These are phyloP conservation scores for Hypsizygus ulmarius DNA, from an alignment of 1,284 basidiomycete species.

Conservation along the genomic window DNA sequence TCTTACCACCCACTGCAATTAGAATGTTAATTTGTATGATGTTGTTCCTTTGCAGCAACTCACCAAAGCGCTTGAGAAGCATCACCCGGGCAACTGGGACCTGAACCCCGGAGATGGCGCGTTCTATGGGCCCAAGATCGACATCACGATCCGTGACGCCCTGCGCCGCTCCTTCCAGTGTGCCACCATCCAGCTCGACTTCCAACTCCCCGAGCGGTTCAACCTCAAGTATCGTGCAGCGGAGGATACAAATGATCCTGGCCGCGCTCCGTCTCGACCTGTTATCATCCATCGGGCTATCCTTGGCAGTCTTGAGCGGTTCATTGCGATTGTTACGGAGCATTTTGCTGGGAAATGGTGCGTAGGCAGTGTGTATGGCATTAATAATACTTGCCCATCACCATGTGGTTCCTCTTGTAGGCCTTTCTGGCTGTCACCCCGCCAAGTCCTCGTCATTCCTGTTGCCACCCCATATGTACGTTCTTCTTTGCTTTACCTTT, in stretches of 20 bases:
- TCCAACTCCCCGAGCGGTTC: constrained; percentile 98
- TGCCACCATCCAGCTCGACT: constrained; percentile 98
- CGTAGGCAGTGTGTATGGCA: constrained; percentile 20
- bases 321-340: constrained; percentile 97
- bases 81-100: constrained; percentile 90
- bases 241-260: constrained; percentile 57
- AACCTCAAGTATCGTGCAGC: constrained; percentile 89
- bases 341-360: constrained; percentile 98
- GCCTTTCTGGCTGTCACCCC: constrained; percentile 98
- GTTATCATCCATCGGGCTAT: constrained; percentile 99
- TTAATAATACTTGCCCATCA: neutral
- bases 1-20: too few species aligned
- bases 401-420: constrained; percentile 11
- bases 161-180: constrained; percentile 95
- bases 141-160: constrained; percentile 96
- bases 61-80: constrained; percentile 79
- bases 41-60: constrained; percentile 64
- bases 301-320: constrained; percentile 91
- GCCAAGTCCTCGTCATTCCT: constrained; percentile 93
- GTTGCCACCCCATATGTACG: constrained; percentile 84
- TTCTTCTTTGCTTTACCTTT: constrained; percentile 21
- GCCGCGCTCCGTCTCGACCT: constrained; percentile 70
- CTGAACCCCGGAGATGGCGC: constrained; percentile 97
- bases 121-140: constrained; percentile 97
- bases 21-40: too few species aligned